These are phyloP conservation scores for Orbilia oligospora DNA, from an alignment of 2,329 filamentous ascomycete genomes.

Conservation along the genomic window DNA sequence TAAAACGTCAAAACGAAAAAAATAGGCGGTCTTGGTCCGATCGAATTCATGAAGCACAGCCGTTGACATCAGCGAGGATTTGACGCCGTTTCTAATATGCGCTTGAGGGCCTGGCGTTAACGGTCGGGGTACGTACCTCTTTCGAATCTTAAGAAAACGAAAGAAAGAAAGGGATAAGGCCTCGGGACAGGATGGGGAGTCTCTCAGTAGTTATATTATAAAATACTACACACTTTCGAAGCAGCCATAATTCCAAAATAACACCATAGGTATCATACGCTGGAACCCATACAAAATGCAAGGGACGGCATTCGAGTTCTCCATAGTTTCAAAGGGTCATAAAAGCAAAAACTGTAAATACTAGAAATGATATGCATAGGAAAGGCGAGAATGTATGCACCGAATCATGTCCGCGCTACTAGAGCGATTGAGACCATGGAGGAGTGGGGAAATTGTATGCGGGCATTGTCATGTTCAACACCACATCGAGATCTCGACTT, in stretches of 20 bases:
- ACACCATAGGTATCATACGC: background rate
- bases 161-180: constrained; percentile 11
- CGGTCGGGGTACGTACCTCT: constrained; percentile 28
- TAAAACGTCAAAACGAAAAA: constrained; percentile 32
- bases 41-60: constrained; percentile 36
- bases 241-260: constrained; percentile 35
- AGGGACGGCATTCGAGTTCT: constrained; percentile 36
- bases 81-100: constrained; percentile 33
- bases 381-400: constrained; percentile 31
- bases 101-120: background rate
- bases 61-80: constrained; percentile 39
- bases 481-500: constrained; percentile 17
- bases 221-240: constrained; percentile 9
- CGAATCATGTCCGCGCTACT: background rate
- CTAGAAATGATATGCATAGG: constrained; percentile 43
- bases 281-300: constrained; percentile 32
- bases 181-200: constrained; percentile 16
- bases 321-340: constrained; percentile 43
- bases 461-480: constrained; percentile 12
- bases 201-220: constrained; percentile 52
- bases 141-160: background rate
- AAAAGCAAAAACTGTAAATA: constrained; percentile 32
- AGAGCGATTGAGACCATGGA: constrained; percentile 6
- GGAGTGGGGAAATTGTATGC: constrained; percentile 35
- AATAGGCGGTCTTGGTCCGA: constrained; percentile 17